phyloP scores from a whole-genome alignment of 2,329 filamentous ascomycete genomes.

The Aspergillus sp. region DNA sequence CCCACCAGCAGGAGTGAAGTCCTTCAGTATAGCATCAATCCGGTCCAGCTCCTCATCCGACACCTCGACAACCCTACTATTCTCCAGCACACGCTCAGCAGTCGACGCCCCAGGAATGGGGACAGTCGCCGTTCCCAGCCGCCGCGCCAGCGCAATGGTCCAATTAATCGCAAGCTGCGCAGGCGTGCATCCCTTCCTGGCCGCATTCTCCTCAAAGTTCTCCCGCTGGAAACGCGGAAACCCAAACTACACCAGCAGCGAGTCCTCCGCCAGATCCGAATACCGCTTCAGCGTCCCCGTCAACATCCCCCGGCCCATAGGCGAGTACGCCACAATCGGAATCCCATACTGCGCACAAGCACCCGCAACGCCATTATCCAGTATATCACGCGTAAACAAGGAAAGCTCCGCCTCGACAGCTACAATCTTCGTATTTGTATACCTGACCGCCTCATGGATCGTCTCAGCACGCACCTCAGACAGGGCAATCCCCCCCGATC shows the following conservation, averaged over 20 bases:
- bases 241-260: conserved; percentile 24
- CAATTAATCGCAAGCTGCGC: conserved; percentile 68
- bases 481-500: conserved; percentile 36
- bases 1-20: conserved; percentile 11
- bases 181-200: conserved; percentile 58
- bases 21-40: conserved; percentile 18
- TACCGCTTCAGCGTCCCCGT: conserved; percentile 52
- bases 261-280: conserved; percentile 56
- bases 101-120: conserved; percentile 32
- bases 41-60: conserved; percentile 28
- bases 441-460: conserved; percentile 37
- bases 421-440: conserved; percentile 38
- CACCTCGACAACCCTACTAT: conserved; percentile 25
- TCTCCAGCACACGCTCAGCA: conserved; percentile 30
- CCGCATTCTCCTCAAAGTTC: conserved; percentile 65
- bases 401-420: conserved; percentile 57
- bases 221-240: conserved; percentile 62
- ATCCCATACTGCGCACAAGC: conserved; percentile 65
- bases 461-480: conserved; percentile 37
- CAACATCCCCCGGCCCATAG: conserved; percentile 62
- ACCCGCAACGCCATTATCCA: conserved; percentile 49
- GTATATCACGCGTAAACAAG: conserved; percentile 44
- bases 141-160: conserved; percentile 52
- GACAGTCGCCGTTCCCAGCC: conserved; percentile 47
- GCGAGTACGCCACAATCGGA: conserved; percentile 70